These are phyloP conservation scores for Tolypocladium amazonense DNA, from an alignment of 2,329 filamentous ascomycete species.

Conservation along the genomic window DNA sequence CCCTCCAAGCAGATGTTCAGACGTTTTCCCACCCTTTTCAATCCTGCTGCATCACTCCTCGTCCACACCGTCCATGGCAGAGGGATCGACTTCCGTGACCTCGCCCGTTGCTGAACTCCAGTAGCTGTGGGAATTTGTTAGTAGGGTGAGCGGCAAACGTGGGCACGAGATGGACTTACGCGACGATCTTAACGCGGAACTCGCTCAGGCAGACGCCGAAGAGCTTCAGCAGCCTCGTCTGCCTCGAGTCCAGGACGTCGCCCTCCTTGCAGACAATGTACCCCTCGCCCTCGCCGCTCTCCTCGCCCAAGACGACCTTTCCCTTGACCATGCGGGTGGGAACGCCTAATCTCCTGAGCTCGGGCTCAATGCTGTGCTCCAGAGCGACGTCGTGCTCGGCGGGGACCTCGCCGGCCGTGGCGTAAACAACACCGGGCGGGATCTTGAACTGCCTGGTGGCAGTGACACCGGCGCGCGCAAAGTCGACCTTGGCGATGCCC, in stretches of 20 bases:
- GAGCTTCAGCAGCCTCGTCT: conserved; percentile 88
- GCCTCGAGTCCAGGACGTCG: conserved; percentile 75
- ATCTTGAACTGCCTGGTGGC: conserved; percentile 70
- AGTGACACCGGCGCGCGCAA: conserved; percentile 73
- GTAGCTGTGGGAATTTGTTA: conserved; percentile 29
- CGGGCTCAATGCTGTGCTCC: conserved; percentile 81
- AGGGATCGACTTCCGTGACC: conserved; percentile 43
- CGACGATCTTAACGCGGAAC: conserved; percentile 73
- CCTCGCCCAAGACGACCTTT: conserved; percentile 62
- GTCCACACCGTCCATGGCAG: conserved; percentile 27
- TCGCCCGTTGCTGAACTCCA: conserved; percentile 50
- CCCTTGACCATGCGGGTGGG: conserved; percentile 84
- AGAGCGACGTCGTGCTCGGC: conserved; percentile 76
- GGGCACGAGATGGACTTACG: conserved; percentile 36
- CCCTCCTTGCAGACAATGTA: conserved; percentile 80
- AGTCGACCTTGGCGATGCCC: conserved; percentile 67
- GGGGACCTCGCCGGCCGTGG: conserved; percentile 68
- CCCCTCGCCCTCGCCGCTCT: conserved; percentile 40
- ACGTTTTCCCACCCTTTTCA: background rate
- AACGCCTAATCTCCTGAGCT: conserved; percentile 78
- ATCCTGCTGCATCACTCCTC: conserved; percentile 7
- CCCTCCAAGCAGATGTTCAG: background rate
- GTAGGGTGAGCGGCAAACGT: background rate
- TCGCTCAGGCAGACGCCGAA: conserved; percentile 87
- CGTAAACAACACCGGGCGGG: conserved; percentile 73